phyloP scores from a whole-genome alignment of 2,329 filamentous ascomycete species.

The Eutypella sp. region DNA sequence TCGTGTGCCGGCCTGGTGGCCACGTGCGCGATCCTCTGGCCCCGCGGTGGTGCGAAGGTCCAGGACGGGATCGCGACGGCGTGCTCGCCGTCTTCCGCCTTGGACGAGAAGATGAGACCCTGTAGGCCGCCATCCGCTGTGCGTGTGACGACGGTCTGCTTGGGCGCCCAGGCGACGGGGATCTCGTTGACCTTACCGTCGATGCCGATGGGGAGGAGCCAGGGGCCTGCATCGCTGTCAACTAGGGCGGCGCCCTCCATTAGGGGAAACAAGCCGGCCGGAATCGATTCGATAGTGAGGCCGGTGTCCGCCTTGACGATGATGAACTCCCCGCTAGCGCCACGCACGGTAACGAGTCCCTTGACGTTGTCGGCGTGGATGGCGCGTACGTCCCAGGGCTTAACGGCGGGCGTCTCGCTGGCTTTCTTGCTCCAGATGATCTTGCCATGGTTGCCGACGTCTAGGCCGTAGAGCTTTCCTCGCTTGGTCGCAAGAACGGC shows the following conservation, averaged over 20 bases:
- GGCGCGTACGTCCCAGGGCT: slow-evolving; percentile 62
- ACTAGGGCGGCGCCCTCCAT: slow-evolving; percentile 47
- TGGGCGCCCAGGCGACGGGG: slow-evolving; percentile 40
- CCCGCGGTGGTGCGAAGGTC: slow-evolving; percentile 64
- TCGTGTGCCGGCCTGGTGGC: slow-evolving; percentile 70
- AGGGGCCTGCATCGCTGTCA: slow-evolving; percentile 46
- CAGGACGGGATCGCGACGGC: slow-evolving; percentile 53
- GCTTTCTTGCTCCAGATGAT: slow-evolving; percentile 72
- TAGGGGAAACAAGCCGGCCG: slow-evolving; percentile 32
- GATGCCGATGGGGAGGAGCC: slow-evolving; percentile 48
- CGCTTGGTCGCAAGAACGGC: slow-evolving; percentile 74
- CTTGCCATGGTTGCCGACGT: slow-evolving; percentile 67
- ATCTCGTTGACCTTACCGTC: slow-evolving; percentile 46
- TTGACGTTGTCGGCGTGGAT: slow-evolving; percentile 57
- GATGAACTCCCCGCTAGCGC: slow-evolving; percentile 57
- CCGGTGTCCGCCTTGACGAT: slow-evolving; percentile 51
- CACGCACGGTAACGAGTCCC: slow-evolving; percentile 53
- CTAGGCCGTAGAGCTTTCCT: slow-evolving; percentile 74
- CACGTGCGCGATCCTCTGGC: slow-evolving; percentile 64
- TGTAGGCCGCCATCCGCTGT: slow-evolving; percentile 45
- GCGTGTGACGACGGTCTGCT: slow-evolving; percentile 51
- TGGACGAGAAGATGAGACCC: slow-evolving; percentile 47
- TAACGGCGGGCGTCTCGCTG: slow-evolving; percentile 48
- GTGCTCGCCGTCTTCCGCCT: slow-evolving; percentile 34
- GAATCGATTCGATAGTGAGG: slow-evolving; percentile 41